These are phyloP conservation scores for Xylariaceae sp. DNA, from an alignment of 2,329 filamentous ascomycete genomes.

Conservation along the genomic window DNA sequence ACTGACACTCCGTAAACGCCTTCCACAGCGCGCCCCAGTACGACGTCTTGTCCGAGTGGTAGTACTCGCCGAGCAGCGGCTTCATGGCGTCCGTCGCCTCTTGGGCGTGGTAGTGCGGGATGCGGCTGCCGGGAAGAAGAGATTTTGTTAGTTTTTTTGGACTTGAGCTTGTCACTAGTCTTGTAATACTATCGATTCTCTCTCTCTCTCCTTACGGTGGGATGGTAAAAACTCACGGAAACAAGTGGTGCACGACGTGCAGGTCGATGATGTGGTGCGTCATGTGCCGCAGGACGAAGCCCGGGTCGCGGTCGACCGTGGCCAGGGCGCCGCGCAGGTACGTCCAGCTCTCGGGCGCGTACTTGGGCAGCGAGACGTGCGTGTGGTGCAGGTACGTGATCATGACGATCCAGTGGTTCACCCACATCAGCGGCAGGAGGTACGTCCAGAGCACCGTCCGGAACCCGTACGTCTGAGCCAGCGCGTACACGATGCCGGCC, in stretches of 20 bases:
- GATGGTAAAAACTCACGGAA: constrained; percentile 38
- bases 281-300: constrained; percentile 55
- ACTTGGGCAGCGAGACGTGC: constrained; percentile 40
- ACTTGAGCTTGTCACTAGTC: background rate
- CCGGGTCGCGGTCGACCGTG: constrained; percentile 58
- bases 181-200: background rate
- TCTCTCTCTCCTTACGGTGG: background rate
- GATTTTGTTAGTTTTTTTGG: background rate
- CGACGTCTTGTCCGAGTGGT: constrained; percentile 40
- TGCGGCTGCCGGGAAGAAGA: constrained; percentile 32
- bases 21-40: constrained; percentile 43
- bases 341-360: constrained; percentile 51
- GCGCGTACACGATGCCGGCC: constrained; percentile 39
- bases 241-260: constrained; percentile 59
- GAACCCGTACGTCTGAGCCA: constrained; percentile 46
- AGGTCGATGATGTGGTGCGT: constrained; percentile 62
- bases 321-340: constrained; percentile 55
- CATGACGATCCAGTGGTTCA: constrained; percentile 63
- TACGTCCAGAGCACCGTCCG: constrained; percentile 55
- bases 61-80: constrained; percentile 50
- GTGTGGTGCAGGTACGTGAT: constrained; percentile 73
- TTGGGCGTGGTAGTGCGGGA: constrained; percentile 56
- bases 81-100: constrained; percentile 54
- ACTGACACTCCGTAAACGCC: constrained; percentile 43
- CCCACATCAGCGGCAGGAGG: constrained; percentile 60